These are phyloP conservation scores for Starmerella sp. DNA, from an alignment of 805 yeast species.

Conservation along the genomic window DNA sequence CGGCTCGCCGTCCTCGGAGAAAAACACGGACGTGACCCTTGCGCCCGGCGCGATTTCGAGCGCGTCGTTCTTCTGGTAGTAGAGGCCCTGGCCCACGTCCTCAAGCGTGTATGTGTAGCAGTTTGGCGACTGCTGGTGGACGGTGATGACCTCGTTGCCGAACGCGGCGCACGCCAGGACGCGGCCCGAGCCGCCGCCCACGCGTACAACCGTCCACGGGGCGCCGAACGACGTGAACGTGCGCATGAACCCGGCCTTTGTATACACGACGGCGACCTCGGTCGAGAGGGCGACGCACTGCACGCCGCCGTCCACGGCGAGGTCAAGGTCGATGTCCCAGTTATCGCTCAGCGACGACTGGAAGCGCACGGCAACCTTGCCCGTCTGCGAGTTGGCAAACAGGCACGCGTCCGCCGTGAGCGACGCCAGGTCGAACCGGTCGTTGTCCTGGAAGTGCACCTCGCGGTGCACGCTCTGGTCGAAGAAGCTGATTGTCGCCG, in stretches of 20 bases:
- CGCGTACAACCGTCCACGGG: constrained; percentile 42
- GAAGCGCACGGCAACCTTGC: constrained; percentile 47
- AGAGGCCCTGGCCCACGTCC: constrained; percentile 35
- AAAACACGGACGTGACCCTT: constrained; percentile 56
- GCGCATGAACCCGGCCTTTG: constrained; percentile 65
- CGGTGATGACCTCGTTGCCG: constrained; percentile 43
- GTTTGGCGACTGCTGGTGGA: constrained; percentile 33
- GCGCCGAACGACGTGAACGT: constrained; percentile 63
- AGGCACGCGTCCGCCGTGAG: constrained; percentile 56
- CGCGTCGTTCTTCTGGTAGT: constrained; percentile 27
- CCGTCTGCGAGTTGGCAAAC: constrained; percentile 41
- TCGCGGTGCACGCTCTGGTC: constrained; percentile 67
- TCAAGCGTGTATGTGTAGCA: constrained; percentile 39
- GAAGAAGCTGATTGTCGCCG: constrained; percentile 79
- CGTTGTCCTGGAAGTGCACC: constrained; percentile 72
- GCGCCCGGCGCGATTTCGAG: constrained; percentile 30
- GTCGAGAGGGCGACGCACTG: constrained; percentile 59
- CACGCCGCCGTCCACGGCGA: constrained; percentile 32
- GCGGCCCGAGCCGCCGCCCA: constrained; percentile 51
- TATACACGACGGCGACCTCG: constrained; percentile 52
- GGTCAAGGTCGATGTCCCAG: constrained; percentile 43
- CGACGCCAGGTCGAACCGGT: constrained; percentile 62
- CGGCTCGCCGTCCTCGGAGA: constrained; percentile 83
- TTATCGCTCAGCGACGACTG: constrained; percentile 52
- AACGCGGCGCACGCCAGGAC: constrained; percentile 62